A percentile compares a stretch with the other conserved stretches of the same genome.
Evolutionary conservation across 345 rosid genomes (phyloP).

Genomic region (Lepidium aucheri): DNA sequence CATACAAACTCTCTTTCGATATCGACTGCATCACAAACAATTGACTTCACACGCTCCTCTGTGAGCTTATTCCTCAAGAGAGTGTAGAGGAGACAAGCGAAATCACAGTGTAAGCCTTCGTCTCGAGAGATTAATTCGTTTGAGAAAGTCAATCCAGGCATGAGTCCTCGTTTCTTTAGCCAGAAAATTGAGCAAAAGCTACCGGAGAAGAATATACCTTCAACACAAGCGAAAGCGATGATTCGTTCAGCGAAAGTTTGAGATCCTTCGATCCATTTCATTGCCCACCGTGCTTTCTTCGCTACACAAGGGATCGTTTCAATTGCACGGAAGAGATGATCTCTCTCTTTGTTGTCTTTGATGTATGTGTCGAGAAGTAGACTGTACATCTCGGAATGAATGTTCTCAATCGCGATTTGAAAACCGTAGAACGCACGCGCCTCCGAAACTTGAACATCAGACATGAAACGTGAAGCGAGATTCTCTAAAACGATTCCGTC

Average conservation of each 20-base stretch:
- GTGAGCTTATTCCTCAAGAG: conserved; percentile 46
- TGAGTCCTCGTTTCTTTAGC: conserved; percentile 84
- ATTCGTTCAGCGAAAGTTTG: conserved; percentile 72
- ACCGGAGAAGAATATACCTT: conserved; percentile 93
- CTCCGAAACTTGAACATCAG: conserved; percentile 83
- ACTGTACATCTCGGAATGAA: conserved; percentile 95
- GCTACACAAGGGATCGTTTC: conserved; percentile 77
- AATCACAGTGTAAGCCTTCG: conserved; percentile 91
- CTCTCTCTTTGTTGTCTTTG: conserved; percentile 56
- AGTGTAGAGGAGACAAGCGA: conserved; percentile 68
- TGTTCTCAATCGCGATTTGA: conserved; percentile 93
- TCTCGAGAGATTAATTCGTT: conserved; percentile 92
- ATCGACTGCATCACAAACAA: conserved; percentile 74
- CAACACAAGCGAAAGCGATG: conserved; percentile 86
- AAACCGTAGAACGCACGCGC: conserved; percentile 98
- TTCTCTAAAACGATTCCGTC: conserved; percentile 91
- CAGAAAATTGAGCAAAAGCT: conserved; percentile 89
- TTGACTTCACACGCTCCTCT: conserved; percentile 63
- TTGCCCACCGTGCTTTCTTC: conserved; percentile 71
- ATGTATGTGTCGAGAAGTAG: conserved; percentile 88
- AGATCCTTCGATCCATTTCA: conserved; percentile 75
- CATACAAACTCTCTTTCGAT: conserved; percentile 93
- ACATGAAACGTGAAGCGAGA: conserved; percentile 84
- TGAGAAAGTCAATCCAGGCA: conserved; percentile 91
- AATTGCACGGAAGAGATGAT: conserved; percentile 53